Base-by-base conservation (phyloP, 768 basidiomycete genomes). In the Suillus subalutaceus region DNA sequence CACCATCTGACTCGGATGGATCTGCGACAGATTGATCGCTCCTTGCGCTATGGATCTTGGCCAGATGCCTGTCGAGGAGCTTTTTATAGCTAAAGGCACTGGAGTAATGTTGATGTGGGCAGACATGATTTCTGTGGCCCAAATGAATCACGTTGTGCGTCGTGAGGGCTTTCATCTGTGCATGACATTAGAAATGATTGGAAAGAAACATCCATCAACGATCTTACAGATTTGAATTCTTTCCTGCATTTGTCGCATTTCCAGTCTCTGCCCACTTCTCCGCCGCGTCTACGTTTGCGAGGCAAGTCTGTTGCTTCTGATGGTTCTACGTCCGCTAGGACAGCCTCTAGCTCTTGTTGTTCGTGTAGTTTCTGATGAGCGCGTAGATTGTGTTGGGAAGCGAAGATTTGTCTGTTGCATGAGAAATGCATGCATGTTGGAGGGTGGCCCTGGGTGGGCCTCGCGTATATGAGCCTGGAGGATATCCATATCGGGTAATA, bases 401-500 rank as follows among this genome's bases (percentile, higher is more conserved):
- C 83, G 76, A 98, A 99, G 0, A 82, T 84, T 64, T 88, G 88
- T 0, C 87, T 89, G 16, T 84, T 78, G 73, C 97, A 37, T 2
- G 87, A 85, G 4, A 83, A 71, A 71, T 93, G 83, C 0, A 81
- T 81, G 76, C 97, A 99, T 6, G 80, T 86, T 1, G 97, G 95
- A 0, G 93, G 96, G 73, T 99, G 97, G 0, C 73, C 84, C 1
- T 79, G 93, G 96, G 73, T 99, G 97, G 0, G 73, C 84, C 1
- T 79, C 83, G 55, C 92, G 91, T 46, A 90, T 85, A 76, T 98
- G 97, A 13, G 85, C 81, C 74, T 94, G 95, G 9, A 99, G 83
- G 88, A 84, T 1, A 93, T 89, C 96, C 97, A 99, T 2, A 89
- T 97, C 7, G 86, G 74, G 78, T 92, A 97, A 68, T 85, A 93